Base-by-base conservation (phyloP, 2,329 filamentous ascomycete genomes). In the Plectosphaerella cucumerina region DNA sequence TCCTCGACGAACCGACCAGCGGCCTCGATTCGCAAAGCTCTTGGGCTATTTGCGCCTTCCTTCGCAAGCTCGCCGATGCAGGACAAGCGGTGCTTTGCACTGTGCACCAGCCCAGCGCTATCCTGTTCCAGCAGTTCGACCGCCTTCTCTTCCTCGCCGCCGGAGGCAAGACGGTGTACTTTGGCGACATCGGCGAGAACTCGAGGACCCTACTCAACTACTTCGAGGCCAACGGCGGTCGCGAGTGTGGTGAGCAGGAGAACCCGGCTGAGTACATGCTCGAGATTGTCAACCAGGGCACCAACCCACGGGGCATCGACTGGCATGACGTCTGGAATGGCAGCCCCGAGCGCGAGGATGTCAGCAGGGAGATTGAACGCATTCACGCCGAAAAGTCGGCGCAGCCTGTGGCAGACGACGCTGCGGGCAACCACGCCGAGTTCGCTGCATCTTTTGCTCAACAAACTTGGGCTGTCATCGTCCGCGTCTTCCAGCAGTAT, bases 261-360 rank as follows among this genome's bases (percentile, higher is more conserved):
- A 90, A 90, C 58, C 87, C 87, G 0, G 87, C 87, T 2, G 87
- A 91, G 66, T 90, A 82, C 70, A 89, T 90, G 82, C 75, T 90
- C 6, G 74, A 80, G 56, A 65, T 77, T 15, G 72, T 75, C 48
- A 74, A 74, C 50, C 65, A 68, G 9, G 68, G 68, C 1, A 57
- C 54, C 4, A 76, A 73, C 56, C 59, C 61, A 15, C 50, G 64
- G 4, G 69, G 69, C 6, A 55, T 68, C 34, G 81, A 90, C 59
- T 92, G 88, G 88, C 82, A 87, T 60, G 60, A 64, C 0, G 82
- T 88, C 45, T 92, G 88, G 83, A 74, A 75, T 4, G 65, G 65
- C 0, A 82, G 78, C 47, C 60, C 68, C 0, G 79, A 85, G 56
- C 76, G 76, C 52, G 65, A 70, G 1, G 69, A 67, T 0, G 70